These are phyloP conservation scores for Pyricularia pennisetigena DNA, from an alignment of 2,329 filamentous ascomycete species.

Conservation along the genomic window DNA sequence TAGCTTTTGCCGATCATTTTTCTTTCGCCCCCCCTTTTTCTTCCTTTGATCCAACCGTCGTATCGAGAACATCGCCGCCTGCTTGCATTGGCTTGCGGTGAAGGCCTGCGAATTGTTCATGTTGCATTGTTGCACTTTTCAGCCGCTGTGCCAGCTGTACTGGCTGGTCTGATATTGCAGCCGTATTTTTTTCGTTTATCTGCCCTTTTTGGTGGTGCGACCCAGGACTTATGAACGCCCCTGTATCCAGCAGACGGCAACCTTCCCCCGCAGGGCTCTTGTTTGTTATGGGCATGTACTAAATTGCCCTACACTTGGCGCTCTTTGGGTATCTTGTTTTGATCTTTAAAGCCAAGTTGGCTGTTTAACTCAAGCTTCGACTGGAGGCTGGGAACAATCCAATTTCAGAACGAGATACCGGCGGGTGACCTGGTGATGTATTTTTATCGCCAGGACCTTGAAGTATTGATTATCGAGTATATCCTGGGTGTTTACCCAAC, in stretches of 20 bases:
- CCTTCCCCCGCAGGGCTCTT: not conserved
- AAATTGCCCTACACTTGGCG: not conserved
- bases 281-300: not conserved
- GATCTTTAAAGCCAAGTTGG: not conserved
- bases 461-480: not conserved
- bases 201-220: not conserved
- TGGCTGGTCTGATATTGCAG: not conserved
- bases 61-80: not conserved
- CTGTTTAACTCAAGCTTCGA: not conserved
- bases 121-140: too few species aligned
- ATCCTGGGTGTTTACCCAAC: not conserved
- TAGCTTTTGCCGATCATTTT: not conserved
- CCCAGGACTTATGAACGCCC: not conserved
- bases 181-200: not conserved
- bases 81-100: not conserved
- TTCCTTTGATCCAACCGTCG: not conserved
- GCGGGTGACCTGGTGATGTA: not conserved
- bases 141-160: not conserved
- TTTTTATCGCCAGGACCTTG: not conserved
- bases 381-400: not conserved
- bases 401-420: not conserved
- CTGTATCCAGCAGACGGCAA: not conserved
- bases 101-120: not conserved
- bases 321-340: not conserved
- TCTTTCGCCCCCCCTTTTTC: not conserved